Percentiles rank a stretch among this genome's conserved stretches.
Conservation (phyloP, 2,329 filamentous ascomycete genomes). For the Verticillium tricorpus region DNA sequence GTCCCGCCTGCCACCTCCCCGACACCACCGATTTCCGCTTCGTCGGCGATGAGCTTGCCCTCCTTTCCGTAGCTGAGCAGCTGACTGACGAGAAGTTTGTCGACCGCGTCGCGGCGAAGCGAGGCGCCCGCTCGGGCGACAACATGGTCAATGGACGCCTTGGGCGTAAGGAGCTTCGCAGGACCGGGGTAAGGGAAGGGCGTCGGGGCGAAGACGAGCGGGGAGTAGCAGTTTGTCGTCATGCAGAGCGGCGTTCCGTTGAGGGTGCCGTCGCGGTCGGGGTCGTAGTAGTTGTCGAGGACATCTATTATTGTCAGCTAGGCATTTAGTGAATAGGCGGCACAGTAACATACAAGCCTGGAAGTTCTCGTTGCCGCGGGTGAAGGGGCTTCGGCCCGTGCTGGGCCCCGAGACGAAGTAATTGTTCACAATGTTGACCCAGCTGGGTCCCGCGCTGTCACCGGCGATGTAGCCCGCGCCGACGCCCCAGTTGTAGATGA, state of each 20-base stretch:
- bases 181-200: slow-evolving; percentile 39
- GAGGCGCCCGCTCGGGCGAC: slow-evolving; percentile 36
- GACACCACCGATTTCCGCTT: slow-evolving; percentile 35
- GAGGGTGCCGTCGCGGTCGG: slow-evolving; percentile 41
- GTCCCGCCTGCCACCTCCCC: slow-evolving; percentile 32
- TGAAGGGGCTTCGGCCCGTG: slow-evolving; percentile 45
- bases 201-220: slow-evolving; percentile 34
- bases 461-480: slow-evolving; percentile 52
- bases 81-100: slow-evolving; percentile 35
- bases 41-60: slow-evolving; percentile 40
- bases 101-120: slow-evolving; percentile 37
- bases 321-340: no score
- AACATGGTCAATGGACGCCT: slow-evolving; percentile 34
- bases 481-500: slow-evolving; percentile 52
- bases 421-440: slow-evolving; percentile 50
- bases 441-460: slow-evolving; percentile 39
- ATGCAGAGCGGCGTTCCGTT: slow-evolving; percentile 41
- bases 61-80: slow-evolving; percentile 38
- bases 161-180: slow-evolving; percentile 29
- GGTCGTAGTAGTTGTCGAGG: slow-evolving; percentile 47
- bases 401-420: slow-evolving; percentile 52
- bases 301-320: slow-evolving; percentile 27
- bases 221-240: slow-evolving; percentile 38
- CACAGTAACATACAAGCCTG: slow-evolving; percentile 33
- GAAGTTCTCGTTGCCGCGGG: slow-evolving; percentile 50